Evolutionary conservation across 2,329 filamentous ascomycete genomes (phyloP).

Genomic region (Rugonectria rugulosa): DNA sequence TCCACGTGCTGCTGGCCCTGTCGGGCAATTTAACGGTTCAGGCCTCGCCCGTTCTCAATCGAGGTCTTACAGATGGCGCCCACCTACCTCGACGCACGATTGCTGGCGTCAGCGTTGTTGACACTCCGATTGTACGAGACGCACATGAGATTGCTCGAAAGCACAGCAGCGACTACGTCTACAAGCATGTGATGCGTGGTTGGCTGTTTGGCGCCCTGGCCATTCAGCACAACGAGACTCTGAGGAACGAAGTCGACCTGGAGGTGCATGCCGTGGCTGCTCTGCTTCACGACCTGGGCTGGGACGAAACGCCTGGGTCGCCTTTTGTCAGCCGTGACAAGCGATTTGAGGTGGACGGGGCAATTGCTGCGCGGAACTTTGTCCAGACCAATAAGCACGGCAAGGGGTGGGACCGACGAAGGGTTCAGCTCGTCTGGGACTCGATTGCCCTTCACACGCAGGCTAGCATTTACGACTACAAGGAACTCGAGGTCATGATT

Average conservation of each 20-base stretch:
- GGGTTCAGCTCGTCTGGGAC: slow-evolving; percentile 16
- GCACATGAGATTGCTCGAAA: slow-evolving; percentile 1
- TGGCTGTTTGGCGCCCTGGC: slow-evolving; percentile 20
- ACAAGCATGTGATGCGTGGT: slow-evolving; percentile 23
- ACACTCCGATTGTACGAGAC: slow-evolving; percentile 13
- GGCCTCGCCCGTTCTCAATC: not conserved
- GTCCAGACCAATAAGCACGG: slow-evolving; percentile 8
- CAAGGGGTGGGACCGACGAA: slow-evolving; percentile 4
- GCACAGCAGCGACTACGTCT: slow-evolving; percentile 12
- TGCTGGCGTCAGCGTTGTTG: slow-evolving; percentile 6
- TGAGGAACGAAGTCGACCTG: not conserved
- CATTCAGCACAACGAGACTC: slow-evolving; percentile 11
- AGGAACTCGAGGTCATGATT: slow-evolving; percentile 18
- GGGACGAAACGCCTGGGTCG: slow-evolving; percentile 13
- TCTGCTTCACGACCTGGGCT: slow-evolving; percentile 23
- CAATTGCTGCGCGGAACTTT: slow-evolving; percentile 13
- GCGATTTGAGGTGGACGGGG: slow-evolving; percentile 21
- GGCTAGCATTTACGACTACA: slow-evolving; percentile 10
- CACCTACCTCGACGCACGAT: slow-evolving; percentile 1
- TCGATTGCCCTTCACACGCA: slow-evolving; percentile 22
- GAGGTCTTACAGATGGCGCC: not conserved
- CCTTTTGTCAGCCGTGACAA: slow-evolving; percentile 11
- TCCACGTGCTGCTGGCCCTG: too few relatives aligned
- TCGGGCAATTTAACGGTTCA: not conserved
- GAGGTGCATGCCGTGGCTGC: slow-evolving; percentile 21